phyloP scores from a whole-genome alignment of 345 rosid species.

The Cardamine occulta region DNA sequence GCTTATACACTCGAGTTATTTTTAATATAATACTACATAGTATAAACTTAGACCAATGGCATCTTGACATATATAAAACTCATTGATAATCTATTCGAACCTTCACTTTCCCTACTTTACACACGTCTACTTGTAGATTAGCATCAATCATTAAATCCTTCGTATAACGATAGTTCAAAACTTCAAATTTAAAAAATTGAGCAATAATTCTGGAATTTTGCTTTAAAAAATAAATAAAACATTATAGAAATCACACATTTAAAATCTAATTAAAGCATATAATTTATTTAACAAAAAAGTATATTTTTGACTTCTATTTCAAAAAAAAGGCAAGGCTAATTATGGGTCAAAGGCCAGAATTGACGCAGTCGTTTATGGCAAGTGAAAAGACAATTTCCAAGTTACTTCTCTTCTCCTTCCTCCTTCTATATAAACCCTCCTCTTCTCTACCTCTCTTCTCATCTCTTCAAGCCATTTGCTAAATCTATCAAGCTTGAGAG shows the following conservation, averaged over 20 bases:
- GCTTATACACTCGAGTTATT: background rate
- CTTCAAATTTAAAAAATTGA: too few species aligned
- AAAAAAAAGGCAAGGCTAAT: conserved; percentile 14
- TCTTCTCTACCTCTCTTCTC: conserved; percentile 22
- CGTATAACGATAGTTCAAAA: background rate
- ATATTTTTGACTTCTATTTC: background rate
- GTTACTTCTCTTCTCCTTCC: conserved; percentile 1
- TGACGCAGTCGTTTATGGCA: conserved; percentile 39
- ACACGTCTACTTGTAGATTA: background rate
- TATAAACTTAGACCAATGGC: conserved; percentile 1
- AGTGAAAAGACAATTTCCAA: conserved; percentile 35
- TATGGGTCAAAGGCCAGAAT: conserved; percentile 42
- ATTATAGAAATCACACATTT: background rate
- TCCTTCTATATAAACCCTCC: conserved; percentile 35
- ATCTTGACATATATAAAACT: conserved; percentile 28
- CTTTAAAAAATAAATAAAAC: too few species aligned
- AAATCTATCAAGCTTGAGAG: conserved; percentile 16
- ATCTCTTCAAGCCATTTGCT: conserved; percentile 26
- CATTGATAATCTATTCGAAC: background rate
- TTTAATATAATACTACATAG: background rate
- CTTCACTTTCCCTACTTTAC: conserved; percentile 21
- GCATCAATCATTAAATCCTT: background rate
- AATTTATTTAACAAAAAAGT: background rate
- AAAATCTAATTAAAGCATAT: background rate
- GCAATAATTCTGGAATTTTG: too few species aligned